A percentile compares a stretch with the other conserved stretches of the same genome.
These are phyloP conservation scores for Bretschneidera sinensis DNA, from an alignment of 345 rosid genomes.

Conservation along the genomic window DNA sequence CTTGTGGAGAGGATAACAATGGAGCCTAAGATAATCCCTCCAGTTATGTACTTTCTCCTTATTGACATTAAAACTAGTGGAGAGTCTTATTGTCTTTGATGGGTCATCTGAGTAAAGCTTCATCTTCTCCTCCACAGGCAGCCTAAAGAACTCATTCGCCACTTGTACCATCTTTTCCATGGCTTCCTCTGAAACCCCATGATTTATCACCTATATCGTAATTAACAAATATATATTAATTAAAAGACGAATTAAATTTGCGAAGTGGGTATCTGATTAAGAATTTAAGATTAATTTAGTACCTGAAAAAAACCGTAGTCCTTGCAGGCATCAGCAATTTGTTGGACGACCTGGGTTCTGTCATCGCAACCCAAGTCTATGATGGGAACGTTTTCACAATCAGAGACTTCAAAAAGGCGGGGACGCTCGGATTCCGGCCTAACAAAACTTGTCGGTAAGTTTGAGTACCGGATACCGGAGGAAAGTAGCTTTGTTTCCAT, in stretches of 20 bases:
- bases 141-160: slow-evolving; percentile 49
- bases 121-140: slow-evolving; percentile 78
- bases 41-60: slow-evolving; percentile 80
- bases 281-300: too few species aligned
- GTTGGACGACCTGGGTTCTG: slow-evolving; percentile 32
- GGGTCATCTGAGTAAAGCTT: slow-evolving; percentile 87
- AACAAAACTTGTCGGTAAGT: slow-evolving; percentile 61
- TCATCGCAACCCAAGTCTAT: slow-evolving; percentile 55
- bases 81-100: slow-evolving; percentile 64
- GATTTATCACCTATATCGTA: slow-evolving; percentile 54
- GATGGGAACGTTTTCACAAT: slow-evolving; percentile 52
- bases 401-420: slow-evolving; percentile 46
- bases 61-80: slow-evolving; percentile 75
- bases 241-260: too few species aligned
- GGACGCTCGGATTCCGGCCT: slow-evolving; percentile 73
- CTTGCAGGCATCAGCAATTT: slow-evolving; percentile 51
- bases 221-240: too few species aligned
- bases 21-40: slow-evolving; percentile 84
- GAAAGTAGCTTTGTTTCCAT: slow-evolving; percentile 65
- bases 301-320: slow-evolving; percentile 75
- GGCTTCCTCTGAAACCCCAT: slow-evolving; percentile 38
- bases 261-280: too few species aligned
- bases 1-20: slow-evolving; percentile 66
- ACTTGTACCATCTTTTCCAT: slow-evolving; percentile 43
- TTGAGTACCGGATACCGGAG: slow-evolving; percentile 38